Conservation (phyloP, 2,329 filamentous ascomycete species). For the Claviceps sp. region DNA sequence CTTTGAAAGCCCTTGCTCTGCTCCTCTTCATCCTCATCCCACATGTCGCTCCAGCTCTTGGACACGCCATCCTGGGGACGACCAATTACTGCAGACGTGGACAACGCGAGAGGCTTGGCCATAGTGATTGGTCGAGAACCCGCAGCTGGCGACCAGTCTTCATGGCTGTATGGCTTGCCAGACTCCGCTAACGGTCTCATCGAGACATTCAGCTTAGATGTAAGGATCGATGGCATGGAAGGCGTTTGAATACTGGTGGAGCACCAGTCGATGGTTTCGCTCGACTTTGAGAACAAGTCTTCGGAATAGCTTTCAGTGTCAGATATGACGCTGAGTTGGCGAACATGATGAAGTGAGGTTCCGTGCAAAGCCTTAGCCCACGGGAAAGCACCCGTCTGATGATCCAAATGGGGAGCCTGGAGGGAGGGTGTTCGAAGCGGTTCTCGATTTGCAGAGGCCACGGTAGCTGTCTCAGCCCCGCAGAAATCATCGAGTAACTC, state of each 20-base stretch:
- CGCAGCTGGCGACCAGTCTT: slow-evolving; percentile 41
- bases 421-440: slow-evolving; percentile 91
- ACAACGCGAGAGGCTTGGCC: slow-evolving; percentile 57
- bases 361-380: slow-evolving; percentile 86
- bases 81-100: slow-evolving; percentile 70
- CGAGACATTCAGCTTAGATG: slow-evolving; percentile 69
- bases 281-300: slow-evolving; percentile 72
- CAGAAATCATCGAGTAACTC: slow-evolving; percentile 91
- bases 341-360: slow-evolving; percentile 51
- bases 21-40: slow-evolving; percentile 80
- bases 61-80: slow-evolving; percentile 67
- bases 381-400: slow-evolving; percentile 60
- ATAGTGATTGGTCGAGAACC: slow-evolving; percentile 68
- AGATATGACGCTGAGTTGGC: slow-evolving; percentile 77
- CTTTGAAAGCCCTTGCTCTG: slow-evolving; percentile 44
- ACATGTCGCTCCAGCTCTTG: slow-evolving; percentile 98
- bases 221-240: slow-evolving; percentile 70
- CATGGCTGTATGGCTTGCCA: slow-evolving; percentile 22
- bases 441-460: slow-evolving; percentile 82
- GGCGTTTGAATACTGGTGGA: slow-evolving; percentile 63
- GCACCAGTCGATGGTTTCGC: slow-evolving; percentile 63
- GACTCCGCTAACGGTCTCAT: slow-evolving; percentile 58
- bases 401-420: slow-evolving; percentile 70
- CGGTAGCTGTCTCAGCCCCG: slow-evolving; percentile 60
- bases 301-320: slow-evolving; percentile 70